Conservation (phyloP, 208 protist genomes). For the Vickermania spadyakhi region DNA sequence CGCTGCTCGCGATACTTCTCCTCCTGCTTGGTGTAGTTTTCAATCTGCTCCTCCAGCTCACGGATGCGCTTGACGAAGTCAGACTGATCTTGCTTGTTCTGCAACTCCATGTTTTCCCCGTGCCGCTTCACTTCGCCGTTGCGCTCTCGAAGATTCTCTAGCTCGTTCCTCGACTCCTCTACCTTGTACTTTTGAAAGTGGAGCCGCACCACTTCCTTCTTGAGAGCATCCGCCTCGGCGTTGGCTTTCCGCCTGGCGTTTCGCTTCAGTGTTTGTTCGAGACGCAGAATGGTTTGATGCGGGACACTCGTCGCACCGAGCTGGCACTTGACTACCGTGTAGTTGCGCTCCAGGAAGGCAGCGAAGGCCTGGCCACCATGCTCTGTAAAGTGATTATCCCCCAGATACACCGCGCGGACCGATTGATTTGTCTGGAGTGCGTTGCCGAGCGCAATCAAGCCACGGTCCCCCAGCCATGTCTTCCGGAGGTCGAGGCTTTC, state of each 20-base stretch:
- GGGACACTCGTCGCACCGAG: slow-evolving; percentile 61
- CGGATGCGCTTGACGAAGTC: slow-evolving; percentile 50
- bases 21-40: slow-evolving; percentile 50
- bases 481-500: slow-evolving; percentile 53
- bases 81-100: slow-evolving; percentile 71
- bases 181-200: slow-evolving; percentile 89
- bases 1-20: slow-evolving; percentile 39
- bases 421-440: slow-evolving; percentile 60
- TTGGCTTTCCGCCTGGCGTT: slow-evolving; percentile 40
- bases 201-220: slow-evolving; percentile 67
- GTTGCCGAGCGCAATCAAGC: slow-evolving; percentile 75
- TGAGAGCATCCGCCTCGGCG: slow-evolving; percentile 52
- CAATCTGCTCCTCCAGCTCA: slow-evolving; percentile 59
- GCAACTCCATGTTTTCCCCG: slow-evolving; percentile 59
- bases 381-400: slow-evolving; percentile 78
- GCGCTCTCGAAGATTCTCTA: slow-evolving; percentile 52
- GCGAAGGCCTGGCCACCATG: slow-evolving; percentile 59
- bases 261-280: slow-evolving; percentile 37
- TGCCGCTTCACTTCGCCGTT: slow-evolving; percentile 58
- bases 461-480: slow-evolving; percentile 70
- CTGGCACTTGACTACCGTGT: slow-evolving; percentile 28
- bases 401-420: slow-evolving; percentile 50
- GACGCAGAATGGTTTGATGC: slow-evolving; percentile 44
- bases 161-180: slow-evolving; percentile 66
- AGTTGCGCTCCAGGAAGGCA: slow-evolving; percentile 67